Evolutionary conservation across 768 basidiomycete genomes (phyloP), one percentile per base, ranked within the genome.

Genomic region (Tylopilus felleus): DNA sequence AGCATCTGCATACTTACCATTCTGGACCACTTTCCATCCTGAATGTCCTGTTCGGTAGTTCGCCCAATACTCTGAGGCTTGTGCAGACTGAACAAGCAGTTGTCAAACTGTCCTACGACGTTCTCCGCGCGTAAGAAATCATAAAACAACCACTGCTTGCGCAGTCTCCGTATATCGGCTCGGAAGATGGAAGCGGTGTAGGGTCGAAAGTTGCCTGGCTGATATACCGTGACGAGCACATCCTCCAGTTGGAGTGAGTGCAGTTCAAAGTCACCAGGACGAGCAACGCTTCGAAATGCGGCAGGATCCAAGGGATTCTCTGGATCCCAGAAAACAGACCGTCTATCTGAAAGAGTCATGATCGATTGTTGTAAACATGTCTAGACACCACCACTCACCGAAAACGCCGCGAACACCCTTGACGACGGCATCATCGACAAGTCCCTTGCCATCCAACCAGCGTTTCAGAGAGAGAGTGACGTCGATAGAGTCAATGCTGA

Each of bases 51-150:
- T 65, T 92, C 88, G 44, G 85, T 92, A 5, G 92, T 93, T 57
- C 92, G 78, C 2, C 95, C 93, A 47, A 98, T 91, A 67, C 92
- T 96, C 74, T 98, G 96, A 7, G 96, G 96, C 65, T 86, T 89
- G 65, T 98, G 97, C 58, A 99, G 67, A 67, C 95, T 98, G 74
- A 97, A 97, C 19, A 99, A 67, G 63, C 97, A 99, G 66, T 98
- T 98, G 68, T 99, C 97, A 58, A 93, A 91, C 69, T 99, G 97
- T 5, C 97, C 97, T 9, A 97, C 96, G 39, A 98, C 88, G 59
- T 89, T 91, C 66, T 98, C 95, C 0, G 97, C 95, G 46, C 66
- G 69, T 55, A 98, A 73, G 59, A 98, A 85, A 71, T 99, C 97
- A 69, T 95, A 95, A 70, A 97, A 97, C 35, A 96, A 62, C 93